phyloP scores from a whole-genome alignment of 1,139 yeast species.

The Sugiyamaella castrensis region DNA sequence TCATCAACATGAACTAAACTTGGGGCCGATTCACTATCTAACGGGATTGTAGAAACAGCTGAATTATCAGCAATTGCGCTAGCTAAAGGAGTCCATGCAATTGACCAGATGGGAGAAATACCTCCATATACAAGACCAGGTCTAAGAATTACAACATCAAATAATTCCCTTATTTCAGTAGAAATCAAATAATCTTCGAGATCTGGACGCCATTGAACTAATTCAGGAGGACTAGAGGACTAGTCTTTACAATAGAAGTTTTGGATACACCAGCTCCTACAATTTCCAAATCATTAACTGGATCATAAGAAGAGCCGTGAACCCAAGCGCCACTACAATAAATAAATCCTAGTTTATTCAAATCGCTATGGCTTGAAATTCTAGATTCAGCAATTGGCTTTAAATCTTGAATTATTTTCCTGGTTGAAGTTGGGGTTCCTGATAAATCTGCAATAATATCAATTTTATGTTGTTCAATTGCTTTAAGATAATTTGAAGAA shows the following conservation, averaged over 20 bases:
- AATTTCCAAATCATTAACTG: constrained; percentile 12
- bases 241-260: background rate
- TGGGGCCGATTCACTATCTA: constrained; percentile 4
- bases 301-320: constrained; percentile 12
- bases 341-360: constrained; percentile 14
- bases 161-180: background rate
- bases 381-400: constrained; percentile 10
- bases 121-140: constrained; percentile 18
- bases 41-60: constrained; percentile 2
- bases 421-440: constrained; percentile 12
- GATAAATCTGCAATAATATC: constrained; percentile 17
- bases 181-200: constrained; percentile 12
- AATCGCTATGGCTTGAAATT: constrained; percentile 1
- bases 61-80: constrained; percentile 3
- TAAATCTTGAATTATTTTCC: constrained; percentile 5
- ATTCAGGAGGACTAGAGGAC: constrained; percentile 9
- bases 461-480: constrained; percentile 12
- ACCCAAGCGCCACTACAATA: constrained; percentile 19
- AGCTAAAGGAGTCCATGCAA: constrained; percentile 12
- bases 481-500: constrained; percentile 4
- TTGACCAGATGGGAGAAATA: constrained; percentile 14
- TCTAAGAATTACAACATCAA: constrained; percentile 15
- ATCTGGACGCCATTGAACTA: constrained; percentile 16
- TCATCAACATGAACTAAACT: constrained; percentile 16
- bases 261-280: background rate